phyloP scores from a whole-genome alignment of 164 flowering plant species.

The Vitis riparia region DNA sequence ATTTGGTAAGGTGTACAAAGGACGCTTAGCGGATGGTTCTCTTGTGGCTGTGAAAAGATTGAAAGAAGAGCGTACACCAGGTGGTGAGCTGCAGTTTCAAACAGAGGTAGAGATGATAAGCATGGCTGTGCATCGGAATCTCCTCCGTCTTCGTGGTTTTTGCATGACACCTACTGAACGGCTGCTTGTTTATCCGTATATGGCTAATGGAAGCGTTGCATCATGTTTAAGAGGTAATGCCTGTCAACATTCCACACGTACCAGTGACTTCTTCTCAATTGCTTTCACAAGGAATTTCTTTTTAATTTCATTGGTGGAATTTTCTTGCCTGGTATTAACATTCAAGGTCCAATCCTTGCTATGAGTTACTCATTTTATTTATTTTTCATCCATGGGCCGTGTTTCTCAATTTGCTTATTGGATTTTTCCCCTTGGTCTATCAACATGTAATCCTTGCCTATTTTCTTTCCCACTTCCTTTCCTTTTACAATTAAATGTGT shows the following conservation, averaged over 20 bases:
- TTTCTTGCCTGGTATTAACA: not conserved
- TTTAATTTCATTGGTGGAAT: not conserved
- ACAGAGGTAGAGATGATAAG: constrained; percentile 81
- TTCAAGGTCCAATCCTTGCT: not conserved
- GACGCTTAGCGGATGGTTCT: constrained; percentile 65
- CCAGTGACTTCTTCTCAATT: not conserved
- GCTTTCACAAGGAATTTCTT: not conserved
- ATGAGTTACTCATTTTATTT: too few species aligned
- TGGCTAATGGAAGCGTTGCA: constrained; percentile 81
- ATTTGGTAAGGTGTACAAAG: constrained; percentile 74
- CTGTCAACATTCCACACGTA: not conserved
- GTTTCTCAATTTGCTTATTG: too few species aligned
- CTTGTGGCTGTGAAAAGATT: constrained; percentile 69
- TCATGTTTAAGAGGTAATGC: constrained; percentile 64
- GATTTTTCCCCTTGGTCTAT: not conserved
- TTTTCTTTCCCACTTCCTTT: not conserved
- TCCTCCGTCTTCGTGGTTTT: constrained; percentile 63
- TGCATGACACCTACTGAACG: constrained; percentile 79
- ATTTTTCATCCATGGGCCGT: too few species aligned
- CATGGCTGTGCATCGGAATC: constrained; percentile 76
- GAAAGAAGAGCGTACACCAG: constrained; percentile 74
- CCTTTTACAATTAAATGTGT: not conserved
- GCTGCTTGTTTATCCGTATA: constrained; percentile 66
- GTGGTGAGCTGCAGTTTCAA: constrained; percentile 73
- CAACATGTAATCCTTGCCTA: not conserved